Conservation (phyloP, 2,329 filamentous ascomycete genomes). For the Fusarium abutilonis region DNA sequence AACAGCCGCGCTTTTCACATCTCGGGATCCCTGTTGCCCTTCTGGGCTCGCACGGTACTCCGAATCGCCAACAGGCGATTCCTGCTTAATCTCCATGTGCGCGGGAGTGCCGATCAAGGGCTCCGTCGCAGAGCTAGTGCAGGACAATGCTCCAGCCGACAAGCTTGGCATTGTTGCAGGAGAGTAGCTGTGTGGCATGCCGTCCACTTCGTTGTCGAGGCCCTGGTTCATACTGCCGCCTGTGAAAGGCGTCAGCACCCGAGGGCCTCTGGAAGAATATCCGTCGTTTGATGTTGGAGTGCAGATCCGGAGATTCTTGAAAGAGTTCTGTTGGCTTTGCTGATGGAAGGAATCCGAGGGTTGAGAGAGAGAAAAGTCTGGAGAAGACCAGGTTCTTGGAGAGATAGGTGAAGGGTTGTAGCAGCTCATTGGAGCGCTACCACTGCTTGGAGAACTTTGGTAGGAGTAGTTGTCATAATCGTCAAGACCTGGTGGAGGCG, state of each 20-base stretch:
- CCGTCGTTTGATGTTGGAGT: conserved; percentile 43
- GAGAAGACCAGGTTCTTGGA: conserved; percentile 51
- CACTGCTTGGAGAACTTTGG: conserved; percentile 47
- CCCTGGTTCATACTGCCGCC: conserved; percentile 25
- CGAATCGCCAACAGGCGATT: conserved; percentile 9
- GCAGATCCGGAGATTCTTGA: conserved; percentile 38
- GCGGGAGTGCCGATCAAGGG: conserved; percentile 23
- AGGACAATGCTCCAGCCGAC: conserved; percentile 31
- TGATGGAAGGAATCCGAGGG: conserved; percentile 32
- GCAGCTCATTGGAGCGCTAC: conserved; percentile 35
- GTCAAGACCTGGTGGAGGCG: conserved; percentile 51
- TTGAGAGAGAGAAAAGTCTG: conserved; percentile 38
- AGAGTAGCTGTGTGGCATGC: conserved; percentile 25
- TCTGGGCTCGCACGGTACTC: conserved; percentile 20
- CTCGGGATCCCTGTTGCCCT: conserved; percentile 19
- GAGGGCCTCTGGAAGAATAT: conserved; percentile 28
- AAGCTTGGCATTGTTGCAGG: conserved; percentile 21
- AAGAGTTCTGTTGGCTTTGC: conserved; percentile 36
- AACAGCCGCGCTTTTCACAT: conserved; percentile 6
- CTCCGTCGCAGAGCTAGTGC: conserved; percentile 37
- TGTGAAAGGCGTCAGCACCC: conserved; percentile 35
- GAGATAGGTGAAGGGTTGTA: conserved; percentile 48
- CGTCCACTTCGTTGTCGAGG: conserved; percentile 34
- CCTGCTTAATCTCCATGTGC: conserved; percentile 27
- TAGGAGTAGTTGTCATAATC: conserved; percentile 53